Base-by-base conservation (phyloP, 495 filamentous ascomycete genomes). In the Pyrenula massariospora region DNA sequence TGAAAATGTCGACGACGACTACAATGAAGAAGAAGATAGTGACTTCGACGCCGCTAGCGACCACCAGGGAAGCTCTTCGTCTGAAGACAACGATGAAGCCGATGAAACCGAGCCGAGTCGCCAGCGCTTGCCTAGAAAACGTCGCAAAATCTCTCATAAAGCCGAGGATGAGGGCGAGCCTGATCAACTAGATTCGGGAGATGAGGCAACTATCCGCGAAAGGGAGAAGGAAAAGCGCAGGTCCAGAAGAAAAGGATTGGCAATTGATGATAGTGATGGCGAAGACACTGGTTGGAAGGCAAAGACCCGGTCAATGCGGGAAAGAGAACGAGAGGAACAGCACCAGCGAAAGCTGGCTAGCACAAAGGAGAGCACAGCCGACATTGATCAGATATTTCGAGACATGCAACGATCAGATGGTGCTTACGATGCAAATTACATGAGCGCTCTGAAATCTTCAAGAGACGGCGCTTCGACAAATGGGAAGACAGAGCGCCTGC, bases 11-110 rank as follows among this genome's bases (percentile, higher is more conserved):
- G 50, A 52, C 5, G 50, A 89, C 60, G 75, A 82, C 55, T 89
- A 86, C 22, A 79, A 79, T 19, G 85, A 89, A 62, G 87, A 91
- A 63, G 83, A 82, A 52, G 87, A 91, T 63, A 89, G 89, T 60
- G 78, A 85, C 48, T 79, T 85, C 19, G 80, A 79, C 53, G 75
- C 73, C 10, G 77, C 65, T n/a, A 70, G 72, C n/a, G 75, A 70
- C 24, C 67, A 73, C 23, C 75, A 69, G 23, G 73, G 71, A 31
- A 67, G 76, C 8, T 71, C 62, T 48, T 62, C 66, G 11, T 66
- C 60, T 1, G 70, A 66, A 51, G 71, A 74, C 3, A 67, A 68
- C 22, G 73, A 68, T 36, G 74, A 67, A 22, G 67, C 67, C 23
- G 76, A 74, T 57, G 64, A 64, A 12, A 77, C 71, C 15, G 73